A percentile compares a stretch with the other conserved stretches of the same genome.
These are phyloP conservation scores for Geranium incanum DNA, from an alignment of 441 rosid genomes.

Conservation along the genomic window DNA sequence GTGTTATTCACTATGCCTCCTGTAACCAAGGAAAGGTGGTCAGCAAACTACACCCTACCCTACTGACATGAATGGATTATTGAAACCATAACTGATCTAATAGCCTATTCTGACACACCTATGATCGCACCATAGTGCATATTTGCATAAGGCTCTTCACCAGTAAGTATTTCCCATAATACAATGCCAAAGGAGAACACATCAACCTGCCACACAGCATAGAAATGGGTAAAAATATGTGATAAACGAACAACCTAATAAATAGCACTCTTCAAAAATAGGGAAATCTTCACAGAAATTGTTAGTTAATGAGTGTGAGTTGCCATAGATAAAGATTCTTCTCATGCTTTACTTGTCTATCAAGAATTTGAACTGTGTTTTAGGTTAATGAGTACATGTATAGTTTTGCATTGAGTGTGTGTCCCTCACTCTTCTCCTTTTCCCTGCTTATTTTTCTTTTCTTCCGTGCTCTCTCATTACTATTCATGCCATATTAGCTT, in stretches of 20 bases:
- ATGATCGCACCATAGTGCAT: conserved; percentile 64
- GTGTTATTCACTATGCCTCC: conserved; percentile 68
- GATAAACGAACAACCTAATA: not conserved
- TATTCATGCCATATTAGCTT: too few species aligned
- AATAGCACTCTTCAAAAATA: not conserved
- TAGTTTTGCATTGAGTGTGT: too few species aligned
- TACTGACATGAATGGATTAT: not conserved
- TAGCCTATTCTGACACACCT: conserved; percentile 27
- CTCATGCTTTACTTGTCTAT: too few species aligned
- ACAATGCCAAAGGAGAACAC: conserved; percentile 69
- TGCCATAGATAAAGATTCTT: too few species aligned
- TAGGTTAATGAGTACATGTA: too few species aligned
- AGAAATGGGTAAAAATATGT: not conserved
- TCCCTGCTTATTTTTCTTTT: too few species aligned
- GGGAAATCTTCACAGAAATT: too few species aligned
- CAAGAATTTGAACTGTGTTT: too few species aligned
- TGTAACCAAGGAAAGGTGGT: conserved; percentile 14
- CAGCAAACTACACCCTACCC: not conserved
- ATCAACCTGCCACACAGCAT: conserved; percentile 37
- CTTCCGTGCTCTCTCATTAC: too few species aligned
- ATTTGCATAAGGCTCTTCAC: conserved; percentile 64
- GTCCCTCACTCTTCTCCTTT: too few species aligned
- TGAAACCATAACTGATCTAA: not conserved
- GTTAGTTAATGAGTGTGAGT: not conserved
- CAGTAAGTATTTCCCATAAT: conserved; percentile 62